These are phyloP conservation scores for Solanum bukasovii DNA, from an alignment of 257 asterid genomes.

Conservation along the genomic window DNA sequence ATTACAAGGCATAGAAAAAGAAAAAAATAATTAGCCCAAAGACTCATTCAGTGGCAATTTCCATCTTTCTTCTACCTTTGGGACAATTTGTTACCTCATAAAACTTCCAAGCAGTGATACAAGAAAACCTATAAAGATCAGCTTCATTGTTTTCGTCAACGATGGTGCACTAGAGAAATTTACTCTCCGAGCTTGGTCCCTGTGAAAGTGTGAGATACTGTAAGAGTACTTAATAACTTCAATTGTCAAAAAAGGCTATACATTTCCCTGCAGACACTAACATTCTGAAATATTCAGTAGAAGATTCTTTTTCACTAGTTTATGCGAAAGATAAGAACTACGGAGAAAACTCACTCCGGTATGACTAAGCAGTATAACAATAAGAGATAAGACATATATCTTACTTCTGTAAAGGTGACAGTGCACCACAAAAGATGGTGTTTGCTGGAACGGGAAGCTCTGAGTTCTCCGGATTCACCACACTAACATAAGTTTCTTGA, in stretches of 20 bases:
- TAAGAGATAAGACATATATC: neutral
- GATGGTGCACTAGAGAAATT: constrained; percentile 55
- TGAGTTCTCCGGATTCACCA: constrained; percentile 52
- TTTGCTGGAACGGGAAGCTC: constrained; percentile 70
- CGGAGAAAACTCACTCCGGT: neutral
- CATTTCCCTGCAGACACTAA: neutral
- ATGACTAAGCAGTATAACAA: too few relatives aligned
- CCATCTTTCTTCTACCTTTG: neutral
- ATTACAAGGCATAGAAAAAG: constrained; percentile 5
- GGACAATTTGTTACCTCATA: neutral
- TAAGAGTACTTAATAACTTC: neutral
- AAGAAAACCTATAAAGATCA: constrained; percentile 7
- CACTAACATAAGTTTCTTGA: constrained; percentile 73
- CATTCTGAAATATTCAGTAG: neutral
- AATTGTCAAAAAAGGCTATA: neutral
- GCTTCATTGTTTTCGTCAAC: constrained; percentile 1
- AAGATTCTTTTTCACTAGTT: neutral
- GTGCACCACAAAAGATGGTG: constrained; percentile 72
- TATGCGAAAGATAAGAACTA: neutral
- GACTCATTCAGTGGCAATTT: neutral
- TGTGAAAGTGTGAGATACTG: constrained; percentile 14
- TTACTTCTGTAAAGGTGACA: constrained; percentile 73
- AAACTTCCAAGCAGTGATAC: neutral
- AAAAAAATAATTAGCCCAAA: neutral
- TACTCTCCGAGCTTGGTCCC: constrained; percentile 62